These are phyloP conservation scores for Rhodomyrtus tomentosa DNA, from an alignment of 345 rosid species.

Conservation along the genomic window DNA sequence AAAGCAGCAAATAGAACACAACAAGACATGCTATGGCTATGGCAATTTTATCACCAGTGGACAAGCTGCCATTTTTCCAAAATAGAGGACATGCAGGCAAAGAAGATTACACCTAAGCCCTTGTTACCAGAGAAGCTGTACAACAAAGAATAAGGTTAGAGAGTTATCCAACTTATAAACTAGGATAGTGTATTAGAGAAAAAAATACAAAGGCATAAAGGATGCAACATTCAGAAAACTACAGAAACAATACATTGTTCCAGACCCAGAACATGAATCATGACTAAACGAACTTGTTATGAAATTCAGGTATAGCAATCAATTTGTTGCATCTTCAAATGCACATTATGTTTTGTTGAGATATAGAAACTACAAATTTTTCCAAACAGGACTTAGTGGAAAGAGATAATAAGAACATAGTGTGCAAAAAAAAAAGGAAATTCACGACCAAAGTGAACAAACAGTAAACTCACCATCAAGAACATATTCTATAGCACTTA, in stretches of 20 bases:
- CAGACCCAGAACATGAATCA: background rate
- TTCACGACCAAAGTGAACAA: too few species aligned
- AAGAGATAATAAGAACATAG: background rate
- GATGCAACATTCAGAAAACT: background rate
- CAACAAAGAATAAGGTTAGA: background rate
- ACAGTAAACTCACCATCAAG: too few species aligned
- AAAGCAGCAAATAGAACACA: conserved; percentile 24
- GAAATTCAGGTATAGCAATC: background rate
- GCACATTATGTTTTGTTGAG: background rate
- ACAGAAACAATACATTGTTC: background rate
- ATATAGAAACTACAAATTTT: background rate
- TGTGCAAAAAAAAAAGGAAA: background rate
- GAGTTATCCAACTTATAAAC: background rate
- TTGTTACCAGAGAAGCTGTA: conserved; percentile 87
- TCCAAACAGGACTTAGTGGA: background rate
- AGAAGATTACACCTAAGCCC: conserved; percentile 82
- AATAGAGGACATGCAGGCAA: conserved; percentile 70
- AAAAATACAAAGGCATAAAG: background rate
- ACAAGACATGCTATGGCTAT: conserved; percentile 49
- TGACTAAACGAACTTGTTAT: background rate
- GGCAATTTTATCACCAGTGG: conserved; percentile 69
- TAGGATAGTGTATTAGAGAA: background rate
- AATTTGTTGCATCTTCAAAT: background rate
- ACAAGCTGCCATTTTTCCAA: conserved; percentile 81
- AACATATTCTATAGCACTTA: too few species aligned